phyloP scores from a whole-genome alignment of 2,329 filamentous ascomycete genomes.

The Sporothrix brasiliensis region DNA sequence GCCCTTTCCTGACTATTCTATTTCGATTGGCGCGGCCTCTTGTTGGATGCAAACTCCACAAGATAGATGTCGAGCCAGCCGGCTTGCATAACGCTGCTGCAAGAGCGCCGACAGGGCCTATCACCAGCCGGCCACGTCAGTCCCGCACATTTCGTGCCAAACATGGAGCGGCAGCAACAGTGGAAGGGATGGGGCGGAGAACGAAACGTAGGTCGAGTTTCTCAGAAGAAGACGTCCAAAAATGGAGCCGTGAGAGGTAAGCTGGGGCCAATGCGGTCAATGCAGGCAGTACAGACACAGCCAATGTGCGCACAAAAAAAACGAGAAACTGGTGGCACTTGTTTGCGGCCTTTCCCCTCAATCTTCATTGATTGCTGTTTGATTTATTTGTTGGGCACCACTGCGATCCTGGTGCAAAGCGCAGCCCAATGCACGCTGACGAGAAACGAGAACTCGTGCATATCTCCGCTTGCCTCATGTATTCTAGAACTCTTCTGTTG shows the following conservation, averaged over 20 bases:
- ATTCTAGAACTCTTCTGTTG: background rate
- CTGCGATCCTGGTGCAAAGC: conserved; percentile 9
- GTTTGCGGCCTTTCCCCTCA: background rate
- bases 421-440: conserved; percentile 19
- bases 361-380: background rate
- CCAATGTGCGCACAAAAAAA: background rate
- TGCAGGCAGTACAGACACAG: background rate
- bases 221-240: background rate
- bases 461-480: conserved; percentile 19
- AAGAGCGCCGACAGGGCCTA: conserved; percentile 17
- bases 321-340: background rate
- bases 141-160: conserved; percentile 29
- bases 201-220: background rate
- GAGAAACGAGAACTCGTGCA: background rate
- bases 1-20: background rate
- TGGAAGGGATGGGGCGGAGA: no score
- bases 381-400: conserved; percentile 26
- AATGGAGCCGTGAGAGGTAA: background rate
- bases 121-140: conserved; percentile 33
- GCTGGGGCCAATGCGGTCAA: conserved; percentile 18
- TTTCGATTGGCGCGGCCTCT: background rate
- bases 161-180: background rate
- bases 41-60: conserved; percentile 3
- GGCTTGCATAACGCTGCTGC: conserved; percentile 7
- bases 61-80: background rate